phyloP scores from a whole-genome alignment of 441 rosid species.

The Geranium incanum region DNA sequence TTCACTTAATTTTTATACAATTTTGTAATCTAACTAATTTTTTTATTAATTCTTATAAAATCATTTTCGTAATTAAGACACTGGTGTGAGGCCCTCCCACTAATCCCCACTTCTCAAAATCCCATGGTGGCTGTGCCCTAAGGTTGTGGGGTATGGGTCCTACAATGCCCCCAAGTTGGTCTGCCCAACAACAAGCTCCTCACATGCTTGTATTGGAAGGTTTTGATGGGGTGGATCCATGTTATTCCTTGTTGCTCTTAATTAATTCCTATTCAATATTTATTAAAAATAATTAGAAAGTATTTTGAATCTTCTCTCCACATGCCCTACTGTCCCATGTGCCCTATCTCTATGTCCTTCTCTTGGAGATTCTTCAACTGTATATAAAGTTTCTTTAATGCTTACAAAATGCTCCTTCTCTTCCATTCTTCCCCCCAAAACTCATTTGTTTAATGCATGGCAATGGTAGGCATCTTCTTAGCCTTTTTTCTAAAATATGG shows the following conservation, averaged over 20 bases:
- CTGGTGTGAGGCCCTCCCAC: neutral
- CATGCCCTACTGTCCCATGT: neutral
- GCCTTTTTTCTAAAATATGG: neutral
- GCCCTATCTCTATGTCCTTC: neutral
- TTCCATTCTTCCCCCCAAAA: neutral
- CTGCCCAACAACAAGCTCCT: conserved; percentile 2
- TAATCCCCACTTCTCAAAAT: neutral
- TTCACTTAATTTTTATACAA: no score
- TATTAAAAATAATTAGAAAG: neutral
- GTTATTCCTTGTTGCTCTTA: conserved; percentile 7
- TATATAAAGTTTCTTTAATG: neutral
- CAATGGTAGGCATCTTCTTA: neutral
- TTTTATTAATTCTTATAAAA: no score
- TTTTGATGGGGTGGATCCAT: conserved; percentile 3
- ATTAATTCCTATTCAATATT: neutral
- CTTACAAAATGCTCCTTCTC: neutral
- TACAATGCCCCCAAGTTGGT: neutral
- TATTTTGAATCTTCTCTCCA: neutral
- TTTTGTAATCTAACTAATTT: no score
- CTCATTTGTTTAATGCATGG: neutral
- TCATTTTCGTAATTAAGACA: no score
- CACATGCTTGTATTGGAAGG: conserved; percentile 6
- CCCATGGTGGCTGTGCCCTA: neutral
- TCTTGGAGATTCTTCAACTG: conserved; percentile 3
- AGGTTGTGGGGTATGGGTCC: conserved; percentile 4